Base-by-base conservation (phyloP, 768 basidiomycete species). In the Hygrophorus pudorinus region DNA sequence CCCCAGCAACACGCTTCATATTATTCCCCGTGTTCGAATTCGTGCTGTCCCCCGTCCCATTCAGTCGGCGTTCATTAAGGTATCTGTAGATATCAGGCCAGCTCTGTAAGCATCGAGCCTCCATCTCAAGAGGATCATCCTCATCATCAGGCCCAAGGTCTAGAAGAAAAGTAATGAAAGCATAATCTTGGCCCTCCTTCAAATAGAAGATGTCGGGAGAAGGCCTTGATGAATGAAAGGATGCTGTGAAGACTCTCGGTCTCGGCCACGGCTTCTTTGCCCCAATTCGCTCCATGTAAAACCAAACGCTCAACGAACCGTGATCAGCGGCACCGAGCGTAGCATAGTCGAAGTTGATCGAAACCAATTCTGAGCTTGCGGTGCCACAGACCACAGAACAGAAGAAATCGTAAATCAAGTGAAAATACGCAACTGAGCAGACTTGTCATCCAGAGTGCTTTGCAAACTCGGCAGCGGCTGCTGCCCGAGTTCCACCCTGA, bases 401-500 rank as follows among this genome's bases (percentile, higher is more conserved):
- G n/a, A n/a, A n/a, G n/a, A n/a, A n/a, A n/a, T n/a, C n/a, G n/a
- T 24, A 24, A 24, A 24, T 24, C 21, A 46, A 51, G 14, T 41
- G 38, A 4, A 39, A 30, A 41, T 42, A 21, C 70, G 68, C 54
- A 48, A 75, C 71, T 70, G 68, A 10, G 66, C 59, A 8, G 64
- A 73, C 65, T 72, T 85, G 54, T 88, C 87, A 37, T 90, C 86
- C 30, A 90, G 61, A 24, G 78, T 85, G 27, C 66, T 65, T 52
- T 89, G 85, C 36, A 90, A 53, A 53, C 72, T 79, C 2, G 85
- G 85, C 10, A 88, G 60, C 2, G 87, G 78, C 1, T 75, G 64
- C 52, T 89, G 81, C 1, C 85, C 87, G 5, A 90, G 76, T 56
- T 90, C 86, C 41, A 68, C 67, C 32, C 87, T 75, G 36, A 90